Conservation (phyloP, 352 stramenopile species). For the Globisporangium mamillatum region DNA sequence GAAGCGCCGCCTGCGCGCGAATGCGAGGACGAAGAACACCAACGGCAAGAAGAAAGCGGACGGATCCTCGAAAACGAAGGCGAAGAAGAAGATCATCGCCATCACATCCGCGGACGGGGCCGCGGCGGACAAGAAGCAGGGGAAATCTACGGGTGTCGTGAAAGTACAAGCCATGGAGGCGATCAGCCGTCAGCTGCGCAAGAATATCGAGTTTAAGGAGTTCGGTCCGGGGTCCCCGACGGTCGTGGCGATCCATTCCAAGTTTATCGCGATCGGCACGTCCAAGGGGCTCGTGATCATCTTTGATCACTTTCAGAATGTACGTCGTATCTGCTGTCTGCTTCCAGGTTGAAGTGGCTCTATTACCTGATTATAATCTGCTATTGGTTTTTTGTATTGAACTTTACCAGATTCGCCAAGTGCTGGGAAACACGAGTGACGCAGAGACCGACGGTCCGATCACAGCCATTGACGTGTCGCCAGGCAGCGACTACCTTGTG, state of each 20-base stretch:
- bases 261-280: constrained; percentile 96
- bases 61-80: constrained; percentile 39
- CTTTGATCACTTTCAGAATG: constrained; percentile 97
- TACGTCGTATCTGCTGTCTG: constrained; percentile 36
- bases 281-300: constrained; percentile 93
- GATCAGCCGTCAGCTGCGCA: constrained; percentile 88
- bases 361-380: neutral
- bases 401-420: constrained; percentile 66
- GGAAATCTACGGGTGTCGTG: constrained; percentile 74
- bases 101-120: constrained; percentile 27
- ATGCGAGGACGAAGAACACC: constrained; percentile 55
- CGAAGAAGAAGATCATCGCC: constrained; percentile 38
- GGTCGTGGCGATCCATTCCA: constrained; percentile 93
- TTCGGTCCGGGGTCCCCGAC: constrained; percentile 90
- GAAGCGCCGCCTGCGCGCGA: constrained; percentile 69
- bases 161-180: constrained; percentile 89
- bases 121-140: constrained; percentile 25
- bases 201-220: constrained; percentile 91
- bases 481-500: constrained; percentile 87
- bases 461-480: constrained; percentile 87
- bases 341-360: neutral
- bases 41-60: constrained; percentile 29
- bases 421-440: constrained; percentile 84
- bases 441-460: constrained; percentile 72
- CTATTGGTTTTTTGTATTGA: neutral